Evolutionary conservation across 78 protist species (phyloP).

Genomic region (Mastigamoeba balamuthi): DNA sequence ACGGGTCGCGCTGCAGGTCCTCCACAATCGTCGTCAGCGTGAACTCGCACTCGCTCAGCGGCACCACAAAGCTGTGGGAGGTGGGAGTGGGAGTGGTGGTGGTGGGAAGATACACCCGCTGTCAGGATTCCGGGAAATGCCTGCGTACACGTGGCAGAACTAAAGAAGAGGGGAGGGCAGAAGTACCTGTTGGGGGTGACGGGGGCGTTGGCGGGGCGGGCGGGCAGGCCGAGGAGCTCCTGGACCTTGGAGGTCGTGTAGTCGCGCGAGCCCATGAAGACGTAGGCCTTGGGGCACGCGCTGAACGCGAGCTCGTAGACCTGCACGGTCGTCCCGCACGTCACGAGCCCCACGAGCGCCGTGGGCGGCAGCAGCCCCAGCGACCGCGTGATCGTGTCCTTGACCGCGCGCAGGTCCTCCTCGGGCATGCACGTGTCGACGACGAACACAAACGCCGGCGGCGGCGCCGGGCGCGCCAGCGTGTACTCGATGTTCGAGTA

Average conservation of each 20-base stretch:
- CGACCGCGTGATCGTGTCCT: conserved; percentile 70
- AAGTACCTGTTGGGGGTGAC: not conserved
- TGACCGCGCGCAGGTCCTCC: conserved; percentile 73
- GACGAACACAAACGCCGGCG: conserved; percentile 80
- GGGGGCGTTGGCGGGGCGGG: not conserved
- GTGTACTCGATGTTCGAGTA: conserved; percentile 72
- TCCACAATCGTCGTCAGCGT: conserved; percentile 73
- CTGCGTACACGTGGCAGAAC: not conserved
- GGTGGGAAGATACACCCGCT: not conserved
- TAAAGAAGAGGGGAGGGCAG: not conserved
- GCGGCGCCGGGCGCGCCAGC: conserved; percentile 35
- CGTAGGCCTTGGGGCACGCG: conserved; percentile 68
- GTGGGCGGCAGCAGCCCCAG: conserved; percentile 74
- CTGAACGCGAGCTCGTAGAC: conserved; percentile 74
- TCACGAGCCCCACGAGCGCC: conserved; percentile 86
- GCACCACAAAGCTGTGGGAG: conserved; percentile 64
- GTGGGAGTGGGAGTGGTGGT: not conserved
- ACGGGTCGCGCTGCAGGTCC: conserved; percentile 82
- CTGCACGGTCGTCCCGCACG: conserved; percentile 84
- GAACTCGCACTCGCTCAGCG: conserved; percentile 72
- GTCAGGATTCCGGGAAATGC: not conserved
- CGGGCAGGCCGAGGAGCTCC: conserved; percentile 39
- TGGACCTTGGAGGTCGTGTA: conserved; percentile 16
- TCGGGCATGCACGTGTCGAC: conserved; percentile 80
- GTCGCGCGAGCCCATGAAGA: conserved; percentile 79